Conservation (phyloP, 352 stramenopile species). For the Aphanomyces invadans region DNA sequence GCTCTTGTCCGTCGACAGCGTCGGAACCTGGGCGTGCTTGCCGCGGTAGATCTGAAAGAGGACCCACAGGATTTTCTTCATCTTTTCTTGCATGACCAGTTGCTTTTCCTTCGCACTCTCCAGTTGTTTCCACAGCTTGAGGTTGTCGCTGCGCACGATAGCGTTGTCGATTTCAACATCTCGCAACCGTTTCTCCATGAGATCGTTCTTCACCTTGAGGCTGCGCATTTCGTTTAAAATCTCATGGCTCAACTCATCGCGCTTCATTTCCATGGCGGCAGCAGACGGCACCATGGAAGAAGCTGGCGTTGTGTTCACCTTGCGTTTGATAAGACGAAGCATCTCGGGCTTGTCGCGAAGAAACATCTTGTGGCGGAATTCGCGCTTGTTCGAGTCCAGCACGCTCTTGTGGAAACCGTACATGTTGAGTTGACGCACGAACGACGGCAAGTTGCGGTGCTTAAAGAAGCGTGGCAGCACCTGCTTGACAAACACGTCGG, state of each 20-base stretch:
- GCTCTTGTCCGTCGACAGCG: constrained; percentile 45
- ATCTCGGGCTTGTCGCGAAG: constrained; percentile 78
- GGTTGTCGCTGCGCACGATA: constrained; percentile 81
- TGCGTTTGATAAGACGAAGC: constrained; percentile 83
- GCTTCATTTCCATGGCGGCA: not conserved
- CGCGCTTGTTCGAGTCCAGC: constrained; percentile 86
- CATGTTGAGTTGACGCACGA: constrained; percentile 91
- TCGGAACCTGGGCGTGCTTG: constrained; percentile 63
- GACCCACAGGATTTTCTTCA: constrained; percentile 90
- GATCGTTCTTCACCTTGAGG: constrained; percentile 67
- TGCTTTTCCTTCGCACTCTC: constrained; percentile 82
- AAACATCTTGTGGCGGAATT: constrained; percentile 91
- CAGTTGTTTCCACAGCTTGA: constrained; percentile 84
- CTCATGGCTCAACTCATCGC: constrained; percentile 23
- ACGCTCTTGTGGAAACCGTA: constrained; percentile 92
- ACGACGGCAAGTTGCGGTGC: constrained; percentile 91
- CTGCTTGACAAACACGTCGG: constrained; percentile 72
- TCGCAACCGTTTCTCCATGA: constrained; percentile 80
- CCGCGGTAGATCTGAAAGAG: constrained; percentile 84
- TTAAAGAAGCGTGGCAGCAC: constrained; percentile 88
- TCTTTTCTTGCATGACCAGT: constrained; percentile 85
- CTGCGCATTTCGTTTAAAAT: constrained; percentile 67
- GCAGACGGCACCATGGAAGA: not conserved
- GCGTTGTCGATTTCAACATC: constrained; percentile 84
- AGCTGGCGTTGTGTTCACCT: constrained; percentile 33